Evolutionary conservation across 495 filamentous ascomycete species (phyloP).

Genomic region (Chlorociboria aeruginascens): DNA sequence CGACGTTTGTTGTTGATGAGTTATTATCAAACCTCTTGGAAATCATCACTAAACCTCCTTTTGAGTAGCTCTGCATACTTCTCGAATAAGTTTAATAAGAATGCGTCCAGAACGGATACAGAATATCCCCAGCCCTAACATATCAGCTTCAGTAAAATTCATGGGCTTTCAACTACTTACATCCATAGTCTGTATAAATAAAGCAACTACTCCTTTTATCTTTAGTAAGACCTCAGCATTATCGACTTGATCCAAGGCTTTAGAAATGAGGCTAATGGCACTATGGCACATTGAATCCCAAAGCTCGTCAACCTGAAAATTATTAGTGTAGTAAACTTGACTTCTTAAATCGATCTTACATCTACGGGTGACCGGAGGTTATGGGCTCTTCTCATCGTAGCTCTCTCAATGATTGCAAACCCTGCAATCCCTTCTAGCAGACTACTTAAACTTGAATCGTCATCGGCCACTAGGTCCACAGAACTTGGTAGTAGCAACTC

Average conservation of each 20-base stretch:
- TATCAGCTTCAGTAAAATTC: conserved; percentile 14
- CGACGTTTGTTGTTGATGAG: not conserved
- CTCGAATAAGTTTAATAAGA: conserved; percentile 75
- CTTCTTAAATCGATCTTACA: conserved; percentile 35
- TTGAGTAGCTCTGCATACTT: conserved; percentile 93
- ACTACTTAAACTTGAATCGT: conserved; percentile 60
- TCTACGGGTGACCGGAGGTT: conserved; percentile 74
- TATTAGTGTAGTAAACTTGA: conserved; percentile 15
- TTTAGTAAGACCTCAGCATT: conserved; percentile 79
- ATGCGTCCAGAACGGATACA: conserved; percentile 64
- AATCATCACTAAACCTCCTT: conserved; percentile 79
- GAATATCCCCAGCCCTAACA: conserved; percentile 76
- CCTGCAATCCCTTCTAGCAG: conserved; percentile 88
- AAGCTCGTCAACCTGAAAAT: conserved; percentile 70
- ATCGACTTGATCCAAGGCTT: conserved; percentile 60
- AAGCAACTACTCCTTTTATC: conserved; percentile 79
- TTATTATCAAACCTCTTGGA: conserved; percentile 54
- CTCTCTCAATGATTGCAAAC: conserved; percentile 92
- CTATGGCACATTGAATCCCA: conserved; percentile 97
- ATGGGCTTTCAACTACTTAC: conserved; percentile 27
- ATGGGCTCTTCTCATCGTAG: conserved; percentile 77
- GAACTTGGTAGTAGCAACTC: conserved; percentile 70
- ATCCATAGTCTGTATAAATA: conserved; percentile 98
- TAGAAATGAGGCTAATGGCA: conserved; percentile 66
- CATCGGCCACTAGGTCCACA: conserved; percentile 58